Evolutionary conservation across 257 asterid species (phyloP), one percentile per base, ranked within the genome.

Genomic region (Mentha longifolia): DNA sequence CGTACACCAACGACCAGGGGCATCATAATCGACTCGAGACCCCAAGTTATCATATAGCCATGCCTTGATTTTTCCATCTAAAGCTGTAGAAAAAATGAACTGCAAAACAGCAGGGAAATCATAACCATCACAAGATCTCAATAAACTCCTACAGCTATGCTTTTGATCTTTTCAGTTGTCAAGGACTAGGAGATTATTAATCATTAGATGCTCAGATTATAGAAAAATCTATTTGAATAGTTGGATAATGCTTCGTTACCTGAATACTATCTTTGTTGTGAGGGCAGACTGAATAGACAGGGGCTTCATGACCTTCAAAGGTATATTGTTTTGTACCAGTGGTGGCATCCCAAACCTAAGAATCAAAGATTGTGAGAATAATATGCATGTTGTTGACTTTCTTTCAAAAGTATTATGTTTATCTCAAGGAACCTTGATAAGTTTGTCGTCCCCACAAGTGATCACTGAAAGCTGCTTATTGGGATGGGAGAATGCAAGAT

Each of bases 251-350:
- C 28, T 25, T 61, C 25, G 51, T 46, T 79, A 90, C 98, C 95
- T 93, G 98, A 80, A 93, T 89, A 76, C 72, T 90, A 77, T 93
- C 97, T 75, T 93, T 93, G 81, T 88, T 85, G 84, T 93, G 98
- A 70, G 98, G 98, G 74, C 98, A 90, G 62, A 93, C 85, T 17
- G 98, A 90, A 79, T 88, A 90, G 16, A 93, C 98, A 37, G 98
- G 89, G 45, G 95, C 98, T 69, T 93, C 98, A 60, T 93, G 98
- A 71, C 98, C 97, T 81, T 93, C 97, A 49, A 90, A 93, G 71
- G 83, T 88, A 70, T 87, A 85, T 59, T 80, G 94, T 72, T 75
- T 88, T 64, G 88, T 46, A 45, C 98, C 98, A 78, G 74, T 85
- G 15, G 85, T 78, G 35, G 95, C 92, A 90, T 93, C 97, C 97